phyloP scores from a whole-genome alignment of 1,284 basidiomycete genomes.

The Microbotryum saponariae region DNA sequence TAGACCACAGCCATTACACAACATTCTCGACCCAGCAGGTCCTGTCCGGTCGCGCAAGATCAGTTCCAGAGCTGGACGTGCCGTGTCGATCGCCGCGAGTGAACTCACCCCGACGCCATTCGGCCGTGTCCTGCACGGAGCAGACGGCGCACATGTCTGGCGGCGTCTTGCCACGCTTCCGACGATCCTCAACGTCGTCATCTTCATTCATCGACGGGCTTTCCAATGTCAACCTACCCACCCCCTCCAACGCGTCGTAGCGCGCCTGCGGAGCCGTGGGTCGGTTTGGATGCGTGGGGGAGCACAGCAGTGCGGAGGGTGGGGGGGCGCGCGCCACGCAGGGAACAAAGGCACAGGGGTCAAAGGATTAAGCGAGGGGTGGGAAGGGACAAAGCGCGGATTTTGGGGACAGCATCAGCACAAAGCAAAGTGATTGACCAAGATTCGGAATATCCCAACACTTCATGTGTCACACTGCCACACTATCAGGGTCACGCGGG shows the following conservation, averaged over 20 bases:
- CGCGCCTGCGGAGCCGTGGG: background rate
- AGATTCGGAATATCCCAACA: no score
- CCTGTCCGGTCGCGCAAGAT: background rate
- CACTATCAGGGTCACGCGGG: no score
- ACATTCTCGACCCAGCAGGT: conserved; percentile 16
- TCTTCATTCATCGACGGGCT: background rate
- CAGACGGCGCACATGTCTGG: conserved; percentile 11
- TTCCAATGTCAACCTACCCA: background rate
- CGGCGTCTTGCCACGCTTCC: background rate
- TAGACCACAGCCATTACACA: conserved; percentile 27
- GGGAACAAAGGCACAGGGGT: background rate
- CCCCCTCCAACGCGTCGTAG: background rate
- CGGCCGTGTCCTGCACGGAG: conserved; percentile 8
- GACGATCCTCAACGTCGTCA: background rate
- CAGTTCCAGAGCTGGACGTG: background rate
- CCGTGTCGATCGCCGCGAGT: background rate
- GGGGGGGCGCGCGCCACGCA: background rate
- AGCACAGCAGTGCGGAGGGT: background rate
- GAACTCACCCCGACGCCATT: conserved; percentile 21
- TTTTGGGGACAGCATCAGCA: no score
- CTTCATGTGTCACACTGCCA: no score
- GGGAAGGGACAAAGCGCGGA: background rate
- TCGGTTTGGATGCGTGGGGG: background rate
- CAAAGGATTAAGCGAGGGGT: background rate
- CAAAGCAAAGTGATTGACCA: no score